A percentile compares a stretch with the other conserved stretches of the same genome.
Conservation (phyloP, 805 yeast species). For the Cyberlindnera lachancei region DNA sequence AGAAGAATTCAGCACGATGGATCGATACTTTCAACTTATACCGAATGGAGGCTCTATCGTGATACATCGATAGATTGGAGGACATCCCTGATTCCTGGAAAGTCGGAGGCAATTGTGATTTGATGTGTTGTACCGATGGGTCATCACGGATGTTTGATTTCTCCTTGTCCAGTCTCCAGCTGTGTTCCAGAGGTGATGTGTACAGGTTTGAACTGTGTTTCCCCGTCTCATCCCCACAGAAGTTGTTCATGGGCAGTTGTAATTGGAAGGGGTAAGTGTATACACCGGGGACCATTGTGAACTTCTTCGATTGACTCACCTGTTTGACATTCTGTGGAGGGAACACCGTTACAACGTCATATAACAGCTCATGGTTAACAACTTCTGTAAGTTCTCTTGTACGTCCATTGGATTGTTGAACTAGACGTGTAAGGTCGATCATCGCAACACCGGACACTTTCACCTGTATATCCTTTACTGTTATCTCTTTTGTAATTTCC, state of each 20-base stretch:
- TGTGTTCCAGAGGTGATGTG: background rate
- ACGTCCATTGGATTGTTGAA: background rate
- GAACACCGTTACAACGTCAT: background rate
- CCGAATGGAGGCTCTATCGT: background rate
- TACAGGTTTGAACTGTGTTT: background rate
- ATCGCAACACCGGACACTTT: background rate
- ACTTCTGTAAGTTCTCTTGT: background rate
- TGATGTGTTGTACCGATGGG: too few relatives aligned
- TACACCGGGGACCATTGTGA: background rate
- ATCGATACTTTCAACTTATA: slow-evolving; percentile 9
- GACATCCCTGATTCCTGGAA: too few relatives aligned
- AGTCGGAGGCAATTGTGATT: too few relatives aligned
- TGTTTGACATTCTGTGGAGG: background rate
- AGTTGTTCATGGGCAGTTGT: background rate
- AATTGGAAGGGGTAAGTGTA: background rate
- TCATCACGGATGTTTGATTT: too few relatives aligned
- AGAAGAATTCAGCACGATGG: slow-evolving; percentile 8
- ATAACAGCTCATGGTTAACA: background rate
- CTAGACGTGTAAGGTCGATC: background rate
- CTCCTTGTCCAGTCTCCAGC: too few relatives aligned
- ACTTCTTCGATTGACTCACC: background rate
- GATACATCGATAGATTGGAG: too few relatives aligned
- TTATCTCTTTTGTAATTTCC: background rate
- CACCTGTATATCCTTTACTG: background rate
- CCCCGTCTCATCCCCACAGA: background rate